Evolutionary conservation across 352 stramenopile genomes (phyloP).

Genomic region (Aphanomyces astaci): DNA sequence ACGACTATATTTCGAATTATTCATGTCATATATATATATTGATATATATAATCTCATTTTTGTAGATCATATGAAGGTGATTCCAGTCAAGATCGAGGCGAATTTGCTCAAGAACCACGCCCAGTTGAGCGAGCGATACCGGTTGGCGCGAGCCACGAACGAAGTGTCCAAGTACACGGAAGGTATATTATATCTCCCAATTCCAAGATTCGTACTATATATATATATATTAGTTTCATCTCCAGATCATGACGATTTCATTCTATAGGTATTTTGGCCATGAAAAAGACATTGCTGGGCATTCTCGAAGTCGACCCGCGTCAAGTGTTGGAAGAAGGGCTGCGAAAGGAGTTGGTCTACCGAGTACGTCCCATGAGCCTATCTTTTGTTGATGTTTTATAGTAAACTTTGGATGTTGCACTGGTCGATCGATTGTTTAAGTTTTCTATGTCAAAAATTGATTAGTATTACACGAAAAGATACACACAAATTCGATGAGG

Average conservation of each 20-base stretch:
- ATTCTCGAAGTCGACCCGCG: constrained; percentile 92
- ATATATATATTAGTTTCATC: too few species aligned
- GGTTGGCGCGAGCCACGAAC: constrained; percentile 89
- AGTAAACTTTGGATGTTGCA: too few species aligned
- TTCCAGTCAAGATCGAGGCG: constrained; percentile 91
- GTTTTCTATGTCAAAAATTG: too few species aligned
- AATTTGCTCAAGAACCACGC: constrained; percentile 88
- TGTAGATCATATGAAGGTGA: constrained; percentile 74
- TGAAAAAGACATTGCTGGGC: constrained; percentile 91
- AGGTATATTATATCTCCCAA: constrained; percentile 36
- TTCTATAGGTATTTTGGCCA: constrained; percentile 77
- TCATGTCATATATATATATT: background rate
- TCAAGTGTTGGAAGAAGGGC: constrained; percentile 88
- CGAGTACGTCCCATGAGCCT: too few species aligned
- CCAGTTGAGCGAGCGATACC: constrained; percentile 88
- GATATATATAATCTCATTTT: background rate
- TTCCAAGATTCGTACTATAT: too few species aligned
- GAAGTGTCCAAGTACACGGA: constrained; percentile 94
- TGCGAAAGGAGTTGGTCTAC: constrained; percentile 91
- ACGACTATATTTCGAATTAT: too few species aligned
- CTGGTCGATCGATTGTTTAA: too few species aligned
- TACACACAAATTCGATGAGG: too few species aligned
- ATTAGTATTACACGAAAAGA: too few species aligned
- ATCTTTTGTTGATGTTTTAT: too few species aligned
- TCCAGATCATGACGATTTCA: too few species aligned